Evolutionary conservation across 495 filamentous ascomycete genomes (phyloP).

Genomic region (Rostrohypoxylon terebratum): DNA sequence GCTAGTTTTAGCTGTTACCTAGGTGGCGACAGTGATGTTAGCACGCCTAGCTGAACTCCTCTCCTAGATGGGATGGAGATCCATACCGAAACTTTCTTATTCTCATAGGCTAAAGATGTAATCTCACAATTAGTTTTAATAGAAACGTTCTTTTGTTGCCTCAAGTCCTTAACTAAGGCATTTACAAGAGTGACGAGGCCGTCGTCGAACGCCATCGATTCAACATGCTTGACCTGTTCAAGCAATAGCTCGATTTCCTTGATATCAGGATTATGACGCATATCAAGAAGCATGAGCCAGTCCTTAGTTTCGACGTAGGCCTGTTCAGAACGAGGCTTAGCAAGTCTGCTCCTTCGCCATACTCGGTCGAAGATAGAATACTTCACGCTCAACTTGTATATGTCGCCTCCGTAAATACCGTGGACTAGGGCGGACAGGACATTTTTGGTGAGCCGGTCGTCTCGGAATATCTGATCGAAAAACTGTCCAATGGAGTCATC

Average conservation of each 20-base stretch:
- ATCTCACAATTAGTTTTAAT: conserved; percentile 63
- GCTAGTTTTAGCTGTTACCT: conserved; percentile 50
- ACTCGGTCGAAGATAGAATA: conserved; percentile 51
- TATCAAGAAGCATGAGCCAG: conserved; percentile 19
- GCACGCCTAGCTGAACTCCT: not conserved
- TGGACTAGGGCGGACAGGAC: conserved; percentile 82
- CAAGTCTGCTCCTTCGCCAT: conserved; percentile 7
- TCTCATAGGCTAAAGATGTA: conserved; percentile 44
- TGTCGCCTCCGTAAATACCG: conserved; percentile 95
- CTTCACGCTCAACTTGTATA: conserved; percentile 79
- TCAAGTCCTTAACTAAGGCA: conserved; percentile 60
- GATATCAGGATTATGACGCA: conserved; percentile 27
- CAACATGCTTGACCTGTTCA: conserved; percentile 18
- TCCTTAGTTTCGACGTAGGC: conserved; percentile 29
- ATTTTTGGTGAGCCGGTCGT: conserved; percentile 72
- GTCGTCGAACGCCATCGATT: conserved; percentile 61
- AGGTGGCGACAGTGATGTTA: conserved; percentile 2
- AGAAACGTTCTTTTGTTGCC: conserved; percentile 61
- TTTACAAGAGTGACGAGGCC: conserved; percentile 68
- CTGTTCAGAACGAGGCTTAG: too few species aligned
- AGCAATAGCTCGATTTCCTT: conserved; percentile 34
- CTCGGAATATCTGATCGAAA: conserved; percentile 66
- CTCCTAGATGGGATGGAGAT: not conserved
- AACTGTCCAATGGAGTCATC: conserved; percentile 84
- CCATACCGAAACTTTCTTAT: conserved; percentile 35